These are phyloP conservation scores for Metschnikowia borealis DNA, from an alignment of 805 yeast genomes.

Conservation along the genomic window DNA sequence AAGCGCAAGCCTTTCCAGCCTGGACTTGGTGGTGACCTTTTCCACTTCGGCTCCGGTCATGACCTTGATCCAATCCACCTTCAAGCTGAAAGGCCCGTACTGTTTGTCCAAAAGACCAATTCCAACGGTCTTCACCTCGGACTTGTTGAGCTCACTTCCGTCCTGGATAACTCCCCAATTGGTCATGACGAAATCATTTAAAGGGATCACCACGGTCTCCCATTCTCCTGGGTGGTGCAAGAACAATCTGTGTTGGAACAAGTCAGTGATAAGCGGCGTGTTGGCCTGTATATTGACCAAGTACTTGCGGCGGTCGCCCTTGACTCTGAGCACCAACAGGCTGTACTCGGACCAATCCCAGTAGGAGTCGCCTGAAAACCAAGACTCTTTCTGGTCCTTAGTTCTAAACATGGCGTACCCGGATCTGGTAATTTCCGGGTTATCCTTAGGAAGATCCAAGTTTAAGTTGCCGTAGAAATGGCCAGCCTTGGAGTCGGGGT, in stretches of 20 bases:
- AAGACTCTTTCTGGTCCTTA: conserved; percentile 46
- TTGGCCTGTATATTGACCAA: conserved; percentile 80
- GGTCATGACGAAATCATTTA: conserved; percentile 76
- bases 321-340: conserved; percentile 65
- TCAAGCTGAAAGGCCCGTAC: conserved; percentile 69
- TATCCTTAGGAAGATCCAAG: conserved; percentile 43
- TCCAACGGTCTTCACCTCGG: conserved; percentile 68
- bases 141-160: conserved; percentile 54
- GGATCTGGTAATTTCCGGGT: conserved; percentile 25
- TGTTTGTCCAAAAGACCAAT: conserved; percentile 73
- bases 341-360: conserved; percentile 71
- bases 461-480: conserved; percentile 58
- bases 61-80: conserved; percentile 70
- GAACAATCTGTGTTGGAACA: conserved; percentile 78
- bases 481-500: conserved; percentile 30
- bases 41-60: conserved; percentile 53
- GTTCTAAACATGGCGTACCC: conserved; percentile 89
- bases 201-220: conserved; percentile 79
- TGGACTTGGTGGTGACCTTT: conserved; percentile 35
- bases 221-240: conserved; percentile 68
- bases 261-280: conserved; percentile 70
- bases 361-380: conserved; percentile 39
- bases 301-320: conserved; percentile 69
- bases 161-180: conserved; percentile 66
- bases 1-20: conserved; percentile 21